Conservation (phyloP, 768 basidiomycete genomes). For the Dioszegia aurantiaca region DNA sequence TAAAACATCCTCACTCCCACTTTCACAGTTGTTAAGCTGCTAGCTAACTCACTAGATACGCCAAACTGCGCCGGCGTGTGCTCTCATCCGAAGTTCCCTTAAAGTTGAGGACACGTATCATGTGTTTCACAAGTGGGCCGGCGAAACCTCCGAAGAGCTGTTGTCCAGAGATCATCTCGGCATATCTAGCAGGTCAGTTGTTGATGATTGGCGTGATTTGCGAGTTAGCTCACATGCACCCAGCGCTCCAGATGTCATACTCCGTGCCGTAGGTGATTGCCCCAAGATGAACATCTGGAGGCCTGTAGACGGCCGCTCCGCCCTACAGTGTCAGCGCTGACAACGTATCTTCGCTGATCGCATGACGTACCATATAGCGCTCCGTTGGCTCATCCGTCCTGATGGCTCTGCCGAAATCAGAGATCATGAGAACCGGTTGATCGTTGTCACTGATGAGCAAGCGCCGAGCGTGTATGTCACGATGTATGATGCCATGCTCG, state of each 20-base stretch:
- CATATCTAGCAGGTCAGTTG: not conserved
- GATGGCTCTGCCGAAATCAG: conserved; percentile 1
- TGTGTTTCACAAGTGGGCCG: not conserved
- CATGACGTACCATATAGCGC: not conserved
- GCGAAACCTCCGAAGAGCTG: not conserved
- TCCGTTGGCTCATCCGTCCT: not conserved
- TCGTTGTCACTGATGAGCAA: not conserved
- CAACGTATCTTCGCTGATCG: too few relatives aligned
- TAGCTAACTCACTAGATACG: not conserved
- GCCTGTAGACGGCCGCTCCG: not conserved
- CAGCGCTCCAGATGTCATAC: conserved; percentile 20
- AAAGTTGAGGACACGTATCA: conserved; percentile 7
- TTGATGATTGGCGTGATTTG: not conserved
- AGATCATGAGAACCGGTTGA: not conserved
- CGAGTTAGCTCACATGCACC: conserved; percentile 19
- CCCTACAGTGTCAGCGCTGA: not conserved
- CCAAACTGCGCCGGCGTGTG: not conserved
- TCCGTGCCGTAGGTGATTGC: not conserved
- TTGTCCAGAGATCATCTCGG: conserved; percentile 5
- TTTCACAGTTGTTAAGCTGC: not conserved
- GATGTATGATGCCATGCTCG: not conserved
- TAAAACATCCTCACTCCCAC: not conserved
- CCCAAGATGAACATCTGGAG: conserved; percentile 9
- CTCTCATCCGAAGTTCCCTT: not conserved
- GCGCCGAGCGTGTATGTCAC: conserved; percentile 1